Percentiles rank a stretch among this genome's conserved stretches.
phyloP scores from a whole-genome alignment of 306 rosid species.

The Trifolium repens region DNA sequence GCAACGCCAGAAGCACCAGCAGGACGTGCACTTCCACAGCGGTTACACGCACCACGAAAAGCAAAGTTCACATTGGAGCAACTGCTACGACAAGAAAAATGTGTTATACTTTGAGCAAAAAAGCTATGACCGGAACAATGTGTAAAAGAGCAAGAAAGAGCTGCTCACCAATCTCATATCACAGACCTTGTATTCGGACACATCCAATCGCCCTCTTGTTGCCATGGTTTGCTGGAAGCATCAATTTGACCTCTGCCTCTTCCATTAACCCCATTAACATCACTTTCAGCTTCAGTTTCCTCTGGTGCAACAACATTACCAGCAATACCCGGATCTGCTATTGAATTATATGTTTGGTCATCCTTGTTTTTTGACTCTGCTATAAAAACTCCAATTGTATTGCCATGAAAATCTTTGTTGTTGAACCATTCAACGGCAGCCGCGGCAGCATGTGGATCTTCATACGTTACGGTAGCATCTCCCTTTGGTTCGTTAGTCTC shows the following conservation, averaged over 20 bases:
- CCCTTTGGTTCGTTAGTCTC: slow-evolving; percentile 94
- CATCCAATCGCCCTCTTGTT: slow-evolving; percentile 97
- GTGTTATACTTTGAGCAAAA: slow-evolving; percentile 46
- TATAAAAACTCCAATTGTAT: slow-evolving; percentile 77
- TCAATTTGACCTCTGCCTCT: slow-evolving; percentile 80
- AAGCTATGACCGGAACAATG: slow-evolving; percentile 19
- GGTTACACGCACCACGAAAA: slow-evolving; percentile 98
- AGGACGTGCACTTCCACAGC: slow-evolving; percentile 98
- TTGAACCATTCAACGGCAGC: slow-evolving; percentile 99
- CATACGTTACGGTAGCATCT: slow-evolving; percentile 96
- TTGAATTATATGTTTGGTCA: slow-evolving; percentile 59
- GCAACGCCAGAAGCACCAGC: slow-evolving; percentile 81
- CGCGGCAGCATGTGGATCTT: slow-evolving; percentile 94
- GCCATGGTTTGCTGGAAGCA: slow-evolving; percentile 90
- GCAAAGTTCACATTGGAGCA: slow-evolving; percentile 97
- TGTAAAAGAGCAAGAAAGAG: slow-evolving; percentile 77
- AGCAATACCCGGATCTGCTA: slow-evolving; percentile 58
- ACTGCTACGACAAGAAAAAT: slow-evolving; percentile 57
- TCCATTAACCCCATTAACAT: slow-evolving; percentile 63
- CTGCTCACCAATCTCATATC: slow-evolving; percentile 99
- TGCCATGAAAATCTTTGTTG: slow-evolving; percentile 92
- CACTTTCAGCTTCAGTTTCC: slow-evolving; percentile 55
- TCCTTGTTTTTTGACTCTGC: slow-evolving; percentile 95
- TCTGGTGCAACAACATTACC: slow-evolving; percentile 56
- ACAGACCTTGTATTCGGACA: slow-evolving; percentile 99